phyloP scores from a whole-genome alignment of 352 stramenopile species.

The Phytophthora sojae region DNA sequence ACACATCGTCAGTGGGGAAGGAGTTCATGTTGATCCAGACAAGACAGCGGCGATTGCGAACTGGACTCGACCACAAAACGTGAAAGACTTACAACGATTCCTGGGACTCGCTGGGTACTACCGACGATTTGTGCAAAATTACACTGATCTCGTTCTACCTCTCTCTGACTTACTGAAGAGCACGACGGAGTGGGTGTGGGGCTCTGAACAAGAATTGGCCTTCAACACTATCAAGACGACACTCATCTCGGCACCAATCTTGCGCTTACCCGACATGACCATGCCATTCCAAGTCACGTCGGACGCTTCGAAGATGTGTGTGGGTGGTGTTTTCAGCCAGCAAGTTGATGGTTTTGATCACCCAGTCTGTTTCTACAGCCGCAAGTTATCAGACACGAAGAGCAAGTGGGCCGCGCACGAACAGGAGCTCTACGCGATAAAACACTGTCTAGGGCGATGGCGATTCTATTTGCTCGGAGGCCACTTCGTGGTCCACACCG shows the following conservation, averaged over 20 bases:
- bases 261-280: conserved; percentile 15
- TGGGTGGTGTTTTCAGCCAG: conserved; percentile 11
- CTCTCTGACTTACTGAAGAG: conserved; percentile 28
- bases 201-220: conserved; percentile 13
- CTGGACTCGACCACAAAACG: conserved; percentile 10
- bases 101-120: conserved; percentile 7
- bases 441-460: neutral
- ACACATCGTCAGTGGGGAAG: conserved; percentile 27
- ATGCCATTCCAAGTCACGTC: conserved; percentile 9
- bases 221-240: conserved; percentile 27
- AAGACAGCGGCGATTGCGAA: conserved; percentile 29
- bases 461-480: conserved; percentile 6
- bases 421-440: neutral
- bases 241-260: conserved; percentile 7
- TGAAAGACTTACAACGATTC: conserved; percentile 25
- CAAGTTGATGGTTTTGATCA: conserved; percentile 11
- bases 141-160: conserved; percentile 16
- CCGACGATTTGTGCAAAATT: conserved; percentile 12
- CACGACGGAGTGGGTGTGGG: conserved; percentile 18
- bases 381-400: conserved; percentile 6
- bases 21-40: conserved; percentile 22
- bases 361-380: conserved; percentile 10
- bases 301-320: conserved; percentile 10
- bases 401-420: conserved; percentile 10
- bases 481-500: conserved; percentile 6